Evolutionary conservation across 495 filamentous ascomycete species (phyloP), one percentile per base, ranked within the genome.

Genomic region (Lasiosphaeria miniovina): DNA sequence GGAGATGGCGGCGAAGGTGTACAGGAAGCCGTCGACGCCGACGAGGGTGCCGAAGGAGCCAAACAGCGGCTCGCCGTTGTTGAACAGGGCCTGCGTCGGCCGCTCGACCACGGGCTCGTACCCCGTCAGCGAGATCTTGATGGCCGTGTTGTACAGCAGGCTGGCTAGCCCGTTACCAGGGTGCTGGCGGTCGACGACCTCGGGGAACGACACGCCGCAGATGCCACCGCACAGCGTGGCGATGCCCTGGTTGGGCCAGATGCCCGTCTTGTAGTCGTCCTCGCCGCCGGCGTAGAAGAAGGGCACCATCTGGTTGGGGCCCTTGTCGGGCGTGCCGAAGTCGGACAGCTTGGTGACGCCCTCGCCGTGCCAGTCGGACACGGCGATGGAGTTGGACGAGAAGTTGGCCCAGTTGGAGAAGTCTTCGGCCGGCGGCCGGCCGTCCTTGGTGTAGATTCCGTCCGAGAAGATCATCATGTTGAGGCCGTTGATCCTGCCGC

Each of bases 391-490:
- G 15, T 49, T 49, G 9, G 48, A 49, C 9, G 48, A 11, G 48
- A 49, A 49, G 48, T 49, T 49, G 48, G 7, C 9, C 48, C 14
- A 17, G 48, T 49, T 49, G 24, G 24, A 24, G 48, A 8, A n/a
- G 48, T 49, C 17, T 1, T 49, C 15, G 10, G 41, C 10, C 41
- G 10, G 10, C 8, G 48, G 48, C 12, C 14, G 12, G 48, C 48
- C 48, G 17, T 17, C 48, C 8, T 8, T n/a, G 12, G 48, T 49
- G 48, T 49, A 49, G 12, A 49, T 14, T 1, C 48, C 17, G 48
- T 49, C 48, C 31, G 48, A 49, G 48, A 49, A 49, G 9, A 49
- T 49, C 12, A 49, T 49, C 8, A 49, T 8, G 15, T 49, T 49
- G 8, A 49, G 8, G 48, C 48, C 48, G 48, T 49, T 49, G 48